A percentile compares a stretch with the other conserved stretches of the same genome.
These are phyloP conservation scores for Trichoderma afroharzianum DNA, from an alignment of 2,329 filamentous ascomycete species.

Conservation along the genomic window DNA sequence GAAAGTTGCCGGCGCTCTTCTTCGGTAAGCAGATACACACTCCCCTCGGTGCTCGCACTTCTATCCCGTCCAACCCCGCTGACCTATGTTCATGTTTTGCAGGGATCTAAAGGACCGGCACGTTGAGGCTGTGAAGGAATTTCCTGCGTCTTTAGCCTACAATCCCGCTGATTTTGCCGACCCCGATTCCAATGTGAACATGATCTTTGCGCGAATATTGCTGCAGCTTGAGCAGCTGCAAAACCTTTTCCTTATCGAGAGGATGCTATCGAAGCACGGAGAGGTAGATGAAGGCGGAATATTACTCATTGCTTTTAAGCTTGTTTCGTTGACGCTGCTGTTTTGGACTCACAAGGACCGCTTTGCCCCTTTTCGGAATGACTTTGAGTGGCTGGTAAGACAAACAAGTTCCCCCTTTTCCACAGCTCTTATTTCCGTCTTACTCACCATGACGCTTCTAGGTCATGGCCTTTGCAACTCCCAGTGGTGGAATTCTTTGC, in stretches of 20 bases:
- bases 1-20: background rate
- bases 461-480: constrained; percentile 49
- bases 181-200: constrained; percentile 26
- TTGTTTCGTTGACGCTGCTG: constrained; percentile 44
- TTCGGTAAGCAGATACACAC: background rate
- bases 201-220: constrained; percentile 44
- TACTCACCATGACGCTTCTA: constrained; percentile 21
- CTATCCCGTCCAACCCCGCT: background rate
- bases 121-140: background rate
- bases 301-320: constrained; percentile 44
- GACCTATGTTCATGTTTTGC: background rate
- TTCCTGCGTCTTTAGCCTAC: constrained; percentile 37
- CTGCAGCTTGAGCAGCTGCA: constrained; percentile 50
- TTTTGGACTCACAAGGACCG: constrained; percentile 50
- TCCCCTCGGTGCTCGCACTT: background rate
- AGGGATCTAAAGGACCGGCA: constrained; percentile 11
- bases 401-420: background rate
- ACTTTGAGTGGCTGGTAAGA: constrained; percentile 50
- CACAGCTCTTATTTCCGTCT: background rate
- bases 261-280: constrained; percentile 48
- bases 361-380: constrained; percentile 37
- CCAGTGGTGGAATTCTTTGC: constrained; percentile 48
- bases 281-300: constrained; percentile 37
- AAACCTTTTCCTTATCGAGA: constrained; percentile 57
- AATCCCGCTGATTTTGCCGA: constrained; percentile 37